Conservation (phyloP, 2,329 filamentous ascomycete genomes). For the Fusarium succisae region DNA sequence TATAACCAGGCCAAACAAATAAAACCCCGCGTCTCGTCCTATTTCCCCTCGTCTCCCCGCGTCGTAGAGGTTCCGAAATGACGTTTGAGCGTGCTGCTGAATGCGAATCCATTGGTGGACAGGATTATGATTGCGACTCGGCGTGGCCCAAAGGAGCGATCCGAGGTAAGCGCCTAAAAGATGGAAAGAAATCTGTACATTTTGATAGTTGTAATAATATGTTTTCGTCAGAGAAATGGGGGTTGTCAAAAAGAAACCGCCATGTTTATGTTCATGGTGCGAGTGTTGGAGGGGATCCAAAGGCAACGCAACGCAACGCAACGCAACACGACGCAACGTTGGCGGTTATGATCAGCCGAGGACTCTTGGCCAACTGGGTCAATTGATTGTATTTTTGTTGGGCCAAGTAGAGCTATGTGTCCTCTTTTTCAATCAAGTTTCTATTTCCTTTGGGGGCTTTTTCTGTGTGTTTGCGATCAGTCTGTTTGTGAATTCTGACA, state of each 20-base stretch:
- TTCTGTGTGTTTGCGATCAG: background rate
- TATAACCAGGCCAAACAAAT: slow-evolving; percentile 13
- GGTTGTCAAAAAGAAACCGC: slow-evolving; percentile 32
- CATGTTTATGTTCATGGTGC: slow-evolving; percentile 33
- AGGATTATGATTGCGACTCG: slow-evolving; percentile 24
- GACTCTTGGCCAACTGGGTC: slow-evolving; percentile 15
- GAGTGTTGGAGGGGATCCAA: slow-evolving; percentile 23
- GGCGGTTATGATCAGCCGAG: slow-evolving; percentile 28
- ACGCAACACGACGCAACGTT: slow-evolving; percentile 3
- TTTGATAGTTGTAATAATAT: slow-evolving; percentile 20
- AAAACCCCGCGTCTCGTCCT: slow-evolving; percentile 22
- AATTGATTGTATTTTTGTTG: background rate
- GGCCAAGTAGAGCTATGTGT: background rate
- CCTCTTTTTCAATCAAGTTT: background rate
- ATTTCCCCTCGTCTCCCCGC: slow-evolving; percentile 25
- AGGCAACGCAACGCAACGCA: slow-evolving; percentile 10
- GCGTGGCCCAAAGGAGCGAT: slow-evolving; percentile 33
- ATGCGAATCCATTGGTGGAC: slow-evolving; percentile 34
- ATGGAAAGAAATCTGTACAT: background rate
- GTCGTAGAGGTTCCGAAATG: slow-evolving; percentile 29
- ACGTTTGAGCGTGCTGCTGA: slow-evolving; percentile 31
- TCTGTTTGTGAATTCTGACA: slow-evolving; percentile 1
- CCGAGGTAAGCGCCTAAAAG: slow-evolving; percentile 32
- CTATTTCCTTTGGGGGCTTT: background rate
- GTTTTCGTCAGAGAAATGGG: slow-evolving; percentile 34